phyloP scores from a whole-genome alignment of 2,329 filamentous ascomycete genomes.

The Hymenotorrendiella dingleyae region DNA sequence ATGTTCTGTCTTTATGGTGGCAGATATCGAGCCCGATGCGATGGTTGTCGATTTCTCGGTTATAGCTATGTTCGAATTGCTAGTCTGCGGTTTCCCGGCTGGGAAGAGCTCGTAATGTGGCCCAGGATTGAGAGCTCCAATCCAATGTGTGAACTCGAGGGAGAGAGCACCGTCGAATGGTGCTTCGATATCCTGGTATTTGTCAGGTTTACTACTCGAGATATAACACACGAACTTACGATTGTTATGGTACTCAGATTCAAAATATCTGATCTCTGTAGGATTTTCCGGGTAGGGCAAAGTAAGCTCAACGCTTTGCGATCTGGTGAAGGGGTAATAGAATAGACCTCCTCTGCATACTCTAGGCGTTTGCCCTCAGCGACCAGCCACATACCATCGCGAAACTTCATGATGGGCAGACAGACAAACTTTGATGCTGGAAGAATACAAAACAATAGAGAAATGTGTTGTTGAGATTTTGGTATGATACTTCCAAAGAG shows the following conservation, averaged over 20 bases:
- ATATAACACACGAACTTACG: constrained; percentile 26
- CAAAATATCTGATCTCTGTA: constrained; percentile 47
- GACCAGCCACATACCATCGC: constrained; percentile 63
- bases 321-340: constrained; percentile 37
- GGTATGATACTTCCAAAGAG: too few species aligned
- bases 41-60: constrained; percentile 42
- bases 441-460: too few species aligned
- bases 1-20: constrained; percentile 44
- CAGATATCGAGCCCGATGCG: constrained; percentile 45
- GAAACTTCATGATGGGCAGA: constrained; percentile 55
- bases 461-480: too few species aligned
- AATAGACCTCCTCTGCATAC: constrained; percentile 60
- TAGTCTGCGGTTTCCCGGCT: constrained; percentile 39
- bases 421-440: too few species aligned
- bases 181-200: constrained; percentile 45
- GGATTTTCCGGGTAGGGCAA: constrained; percentile 52
- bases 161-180: constrained; percentile 54
- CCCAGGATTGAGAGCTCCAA: constrained; percentile 44
- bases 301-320: constrained; percentile 47
- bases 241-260: constrained; percentile 50
- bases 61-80: constrained; percentile 35
- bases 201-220: constrained; percentile 16
- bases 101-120: constrained; percentile 56
- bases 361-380: constrained; percentile 55
- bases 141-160: constrained; percentile 52